Evolutionary conservation across 345 rosid species (phyloP), one percentile per base, ranked within the genome.

Genomic region (Carallia pectinifolia): DNA sequence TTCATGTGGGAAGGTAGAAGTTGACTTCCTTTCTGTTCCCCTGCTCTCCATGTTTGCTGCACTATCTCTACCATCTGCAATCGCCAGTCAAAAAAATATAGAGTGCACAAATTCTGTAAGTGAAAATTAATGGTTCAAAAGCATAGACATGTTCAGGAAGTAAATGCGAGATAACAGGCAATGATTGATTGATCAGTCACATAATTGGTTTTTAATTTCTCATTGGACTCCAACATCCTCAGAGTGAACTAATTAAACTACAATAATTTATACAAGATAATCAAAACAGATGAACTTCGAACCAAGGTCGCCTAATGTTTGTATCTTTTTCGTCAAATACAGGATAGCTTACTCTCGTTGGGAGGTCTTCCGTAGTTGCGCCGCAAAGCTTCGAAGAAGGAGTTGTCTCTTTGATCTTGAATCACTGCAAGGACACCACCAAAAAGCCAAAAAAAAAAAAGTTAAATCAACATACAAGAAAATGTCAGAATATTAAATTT

Each of bases 311-410:
- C 59, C 59, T 55, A 55, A 55, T 29, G 15, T 55, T 55, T 5
- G 27, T 5, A 8, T 19, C 59, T 2, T 23, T 3, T 55, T 23
- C 13, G 5, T 23, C 15, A 40, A 53, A n/a, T 61, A 17, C 6
- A 52, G 53, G 29, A 23, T 44, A 33, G 58, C 80, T 82, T 81
- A 82, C 87, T 66, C 36, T 84, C 82, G 61, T 47, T 62, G 1
- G 78, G 84, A 61, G 82, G 68, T 78, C 71, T 82, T 74, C 88
- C 86, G 50, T 88, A 88, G 74, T 78, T 78, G 52, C 38, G 72
- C 55, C 66, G 69, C 73, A 83, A 38, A 55, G 79, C 80, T 75
- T 81, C 77, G 12, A 68, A 38, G 67, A 86, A 81, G 40, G 80
- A 72, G 13, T 48, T 62, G 50, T 84, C 90, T 34, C 66, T 81